A percentile compares a stretch with the other conserved stretches of the same genome.
These are phyloP conservation scores for Diplodia corticola DNA, from an alignment of 2,329 filamentous ascomycete species.

Conservation along the genomic window DNA sequence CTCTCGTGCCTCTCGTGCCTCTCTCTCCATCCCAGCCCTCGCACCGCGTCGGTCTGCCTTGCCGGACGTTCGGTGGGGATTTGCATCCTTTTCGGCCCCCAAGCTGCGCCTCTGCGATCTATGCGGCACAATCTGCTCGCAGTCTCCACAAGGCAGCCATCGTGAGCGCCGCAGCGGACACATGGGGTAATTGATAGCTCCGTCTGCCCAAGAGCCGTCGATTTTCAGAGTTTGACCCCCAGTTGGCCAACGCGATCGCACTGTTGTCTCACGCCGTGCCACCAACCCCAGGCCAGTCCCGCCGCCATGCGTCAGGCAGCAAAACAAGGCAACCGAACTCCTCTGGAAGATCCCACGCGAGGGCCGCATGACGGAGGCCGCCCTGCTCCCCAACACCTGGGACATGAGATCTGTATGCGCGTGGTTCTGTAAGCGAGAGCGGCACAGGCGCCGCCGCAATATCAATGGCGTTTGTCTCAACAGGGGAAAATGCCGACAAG, in stretches of 20 bases:
- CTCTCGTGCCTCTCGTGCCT: no score
- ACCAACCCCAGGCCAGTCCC: neutral
- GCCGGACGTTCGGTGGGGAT: neutral
- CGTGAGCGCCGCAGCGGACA: neutral
- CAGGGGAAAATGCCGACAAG: neutral
- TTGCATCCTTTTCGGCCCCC: neutral
- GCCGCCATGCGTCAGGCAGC: slow-evolving; percentile 2
- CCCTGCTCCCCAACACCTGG: neutral
- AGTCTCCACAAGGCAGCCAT: neutral
- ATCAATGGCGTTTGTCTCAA: neutral
- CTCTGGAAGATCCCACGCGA: neutral
- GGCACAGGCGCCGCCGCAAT: neutral
- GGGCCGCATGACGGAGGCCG: neutral
- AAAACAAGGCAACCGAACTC: slow-evolving; percentile 1
- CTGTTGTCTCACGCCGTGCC: neutral
- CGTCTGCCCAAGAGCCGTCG: neutral
- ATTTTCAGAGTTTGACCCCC: neutral
- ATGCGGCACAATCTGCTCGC: neutral
- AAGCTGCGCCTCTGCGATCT: neutral
- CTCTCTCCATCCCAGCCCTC: neutral
- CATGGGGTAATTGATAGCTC: slow-evolving; percentile 2
- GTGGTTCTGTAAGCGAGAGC: slow-evolving; percentile 9
- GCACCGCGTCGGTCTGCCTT: neutral
- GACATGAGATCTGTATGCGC: slow-evolving; percentile 1
- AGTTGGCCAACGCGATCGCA: neutral